Base-by-base conservation (phyloP, 2,329 filamentous ascomycete genomes). In the Aureobasidium sp. region DNA sequence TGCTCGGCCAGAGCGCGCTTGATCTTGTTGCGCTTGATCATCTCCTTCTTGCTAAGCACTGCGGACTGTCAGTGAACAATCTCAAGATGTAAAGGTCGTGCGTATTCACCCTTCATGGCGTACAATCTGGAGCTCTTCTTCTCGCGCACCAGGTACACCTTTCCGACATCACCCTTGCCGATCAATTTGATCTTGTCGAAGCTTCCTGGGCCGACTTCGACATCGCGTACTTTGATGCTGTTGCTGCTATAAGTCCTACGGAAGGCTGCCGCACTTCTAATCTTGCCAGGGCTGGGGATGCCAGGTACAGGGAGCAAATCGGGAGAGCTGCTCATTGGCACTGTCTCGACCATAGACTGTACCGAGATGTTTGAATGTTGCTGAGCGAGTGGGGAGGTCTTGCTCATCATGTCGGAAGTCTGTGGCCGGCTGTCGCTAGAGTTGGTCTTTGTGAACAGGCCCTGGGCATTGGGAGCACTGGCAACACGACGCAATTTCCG, bases 11-110 rank as follows among this genome's bases (percentile, higher is more conserved):
- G 82, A 15, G 94, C 94, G 72, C 94, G 87, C 83, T 99, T 99
- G 79, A 99, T 99, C 83, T 99, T 99, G 82, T 99, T 99, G 63
- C 94, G 89, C 81, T 99, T 99, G 77, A 99, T 99, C 94, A 99
- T 99, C 77, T 99, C 94, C 81, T 97, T 97, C 78, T 99, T 99
- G 82, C 92, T 97, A 76, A 99, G 75, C 6, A 99, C 94, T 97
- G 72, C 51, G 27, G 14, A 37, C 4, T 14, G 29, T 57, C 39
- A 44, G 27, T 25, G 31, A 11, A 34, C 1, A 8, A 11, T 29
- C 2, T 36, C 27, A 9, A 6, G 27, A 36, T 8, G 2, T 11
- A 9, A 2, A 22, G 2, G 25, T 37, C 20, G 53, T 39, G 34
- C 47, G 11, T 34, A 74, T 81, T 68, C 75, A 97, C 93, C 93